Conservation (phyloP, 345 rosid genomes). For the Syzygium oleosum region DNA sequence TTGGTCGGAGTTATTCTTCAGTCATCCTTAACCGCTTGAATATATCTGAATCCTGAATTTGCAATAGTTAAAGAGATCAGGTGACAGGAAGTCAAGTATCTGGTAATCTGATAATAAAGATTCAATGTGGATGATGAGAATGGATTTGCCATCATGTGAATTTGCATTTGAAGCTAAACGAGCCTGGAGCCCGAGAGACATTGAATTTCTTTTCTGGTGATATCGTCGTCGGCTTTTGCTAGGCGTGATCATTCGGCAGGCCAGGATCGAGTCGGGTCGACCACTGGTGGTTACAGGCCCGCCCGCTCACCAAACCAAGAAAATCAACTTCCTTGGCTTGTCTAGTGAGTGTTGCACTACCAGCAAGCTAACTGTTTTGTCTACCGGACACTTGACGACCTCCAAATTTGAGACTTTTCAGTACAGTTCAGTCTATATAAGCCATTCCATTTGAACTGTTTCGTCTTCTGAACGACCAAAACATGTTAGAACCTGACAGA, state of each 20-base stretch:
- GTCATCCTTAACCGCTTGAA: neutral
- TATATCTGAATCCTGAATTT: neutral
- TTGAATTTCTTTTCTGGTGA: neutral
- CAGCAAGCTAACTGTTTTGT: neutral
- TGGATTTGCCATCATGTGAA: neutral
- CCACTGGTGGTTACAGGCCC: neutral
- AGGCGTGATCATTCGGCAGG: neutral
- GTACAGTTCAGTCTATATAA: neutral
- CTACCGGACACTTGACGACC: neutral
- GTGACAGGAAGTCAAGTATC: neutral
- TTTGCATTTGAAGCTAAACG: neutral
- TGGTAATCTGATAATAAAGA: neutral
- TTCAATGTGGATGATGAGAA: neutral
- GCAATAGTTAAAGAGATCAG: neutral
- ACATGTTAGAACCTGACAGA: neutral
- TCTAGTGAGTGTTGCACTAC: neutral
- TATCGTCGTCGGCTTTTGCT: neutral
- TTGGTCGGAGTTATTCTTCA: neutral
- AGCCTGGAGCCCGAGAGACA: neutral
- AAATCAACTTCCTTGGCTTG: neutral
- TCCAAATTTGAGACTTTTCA: neutral
- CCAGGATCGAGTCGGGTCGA: neutral
- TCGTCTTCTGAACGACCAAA: neutral
- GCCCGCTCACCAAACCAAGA: neutral
- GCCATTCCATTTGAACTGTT: neutral